Conservation (phyloP, 2,329 filamentous ascomycete genomes). For the Sordariomycetes sp. region DNA sequence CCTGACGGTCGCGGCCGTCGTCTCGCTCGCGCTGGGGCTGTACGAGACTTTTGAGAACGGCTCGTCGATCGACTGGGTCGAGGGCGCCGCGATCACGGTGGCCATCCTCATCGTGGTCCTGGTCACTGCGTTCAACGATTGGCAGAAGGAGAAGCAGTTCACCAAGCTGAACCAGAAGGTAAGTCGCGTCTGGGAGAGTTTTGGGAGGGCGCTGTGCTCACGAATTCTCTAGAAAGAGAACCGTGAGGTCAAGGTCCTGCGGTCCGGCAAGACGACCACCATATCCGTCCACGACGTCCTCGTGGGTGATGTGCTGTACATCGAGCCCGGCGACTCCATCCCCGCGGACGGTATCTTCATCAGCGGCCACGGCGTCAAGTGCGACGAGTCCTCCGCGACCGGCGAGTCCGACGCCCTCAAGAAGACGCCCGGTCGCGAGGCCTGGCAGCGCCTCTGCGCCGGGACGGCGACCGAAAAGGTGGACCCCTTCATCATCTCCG, state of each 20-base stretch:
- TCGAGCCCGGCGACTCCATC: slow-evolving; percentile 59
- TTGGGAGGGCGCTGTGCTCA: background rate
- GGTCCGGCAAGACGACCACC: slow-evolving; percentile 52
- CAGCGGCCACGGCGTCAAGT: slow-evolving; percentile 38
- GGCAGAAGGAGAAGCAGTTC: slow-evolving; percentile 57
- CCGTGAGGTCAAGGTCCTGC: slow-evolving; percentile 53
- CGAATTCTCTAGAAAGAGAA: slow-evolving; percentile 33
- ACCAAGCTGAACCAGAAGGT: slow-evolving; percentile 44
- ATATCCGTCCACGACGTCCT: slow-evolving; percentile 58
- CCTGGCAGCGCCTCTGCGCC: slow-evolving; percentile 39
- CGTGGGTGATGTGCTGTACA: slow-evolving; percentile 58
- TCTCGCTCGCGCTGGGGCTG: slow-evolving; percentile 59
- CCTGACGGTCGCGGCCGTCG: slow-evolving; percentile 54
- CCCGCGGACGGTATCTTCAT: slow-evolving; percentile 63
- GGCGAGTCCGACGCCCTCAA: slow-evolving; percentile 63
- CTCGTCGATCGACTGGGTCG: slow-evolving; percentile 26
- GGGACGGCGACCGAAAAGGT: slow-evolving; percentile 31
- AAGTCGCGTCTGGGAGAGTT: background rate
- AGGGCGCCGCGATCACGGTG: slow-evolving; percentile 9
- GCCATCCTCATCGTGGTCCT: slow-evolving; percentile 26
- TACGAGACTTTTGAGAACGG: slow-evolving; percentile 46
- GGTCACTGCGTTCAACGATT: slow-evolving; percentile 54
- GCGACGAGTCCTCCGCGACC: slow-evolving; percentile 63
- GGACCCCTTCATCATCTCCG: slow-evolving; percentile 54
- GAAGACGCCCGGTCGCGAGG: slow-evolving; percentile 50